These are phyloP conservation scores for Amylostereum areolatum DNA, from an alignment of 1,284 basidiomycete species.

Conservation along the genomic window DNA sequence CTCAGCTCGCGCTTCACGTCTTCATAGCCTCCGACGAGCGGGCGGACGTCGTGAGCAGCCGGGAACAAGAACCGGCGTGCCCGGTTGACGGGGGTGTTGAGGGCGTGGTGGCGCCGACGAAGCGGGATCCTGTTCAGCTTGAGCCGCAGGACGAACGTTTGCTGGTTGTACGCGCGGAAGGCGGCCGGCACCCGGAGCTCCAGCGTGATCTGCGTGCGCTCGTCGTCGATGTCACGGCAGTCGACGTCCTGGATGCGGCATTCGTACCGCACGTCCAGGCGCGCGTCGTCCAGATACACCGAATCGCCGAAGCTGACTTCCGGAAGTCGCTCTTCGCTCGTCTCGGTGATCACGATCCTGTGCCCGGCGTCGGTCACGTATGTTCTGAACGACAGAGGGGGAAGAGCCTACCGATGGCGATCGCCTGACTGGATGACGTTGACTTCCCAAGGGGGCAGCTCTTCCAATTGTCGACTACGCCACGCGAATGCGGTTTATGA, in stretches of 20 bases:
- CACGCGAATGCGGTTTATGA: too few species aligned
- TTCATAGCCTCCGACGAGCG: too few species aligned
- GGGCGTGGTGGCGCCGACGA: background rate
- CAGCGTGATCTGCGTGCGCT: background rate
- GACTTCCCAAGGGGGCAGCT: too few species aligned
- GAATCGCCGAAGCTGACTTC: constrained; percentile 4
- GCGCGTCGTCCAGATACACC: background rate
- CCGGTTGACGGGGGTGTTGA: background rate
- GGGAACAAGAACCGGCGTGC: constrained; percentile 42
- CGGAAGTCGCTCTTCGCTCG: constrained; percentile 7
- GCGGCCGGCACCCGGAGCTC: background rate
- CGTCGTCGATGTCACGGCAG: background rate
- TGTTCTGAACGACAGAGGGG: too few species aligned
- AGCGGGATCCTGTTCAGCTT: background rate
- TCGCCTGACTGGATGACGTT: too few species aligned
- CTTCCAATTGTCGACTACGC: too few species aligned
- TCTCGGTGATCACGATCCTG: constrained; percentile 3
- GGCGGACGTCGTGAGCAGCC: too few species aligned
- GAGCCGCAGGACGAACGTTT: background rate
- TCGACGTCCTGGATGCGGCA: constrained; percentile 13
- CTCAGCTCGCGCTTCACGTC: too few species aligned
- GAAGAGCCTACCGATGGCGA: too few species aligned
- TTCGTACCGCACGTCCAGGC: background rate
- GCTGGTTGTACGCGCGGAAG: background rate
- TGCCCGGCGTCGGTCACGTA: too few species aligned